A percentile compares a stretch with the other conserved stretches of the same genome.
phyloP scores from a whole-genome alignment of 2,329 filamentous ascomycete genomes.

The Pyrenophora seminiperda region DNA sequence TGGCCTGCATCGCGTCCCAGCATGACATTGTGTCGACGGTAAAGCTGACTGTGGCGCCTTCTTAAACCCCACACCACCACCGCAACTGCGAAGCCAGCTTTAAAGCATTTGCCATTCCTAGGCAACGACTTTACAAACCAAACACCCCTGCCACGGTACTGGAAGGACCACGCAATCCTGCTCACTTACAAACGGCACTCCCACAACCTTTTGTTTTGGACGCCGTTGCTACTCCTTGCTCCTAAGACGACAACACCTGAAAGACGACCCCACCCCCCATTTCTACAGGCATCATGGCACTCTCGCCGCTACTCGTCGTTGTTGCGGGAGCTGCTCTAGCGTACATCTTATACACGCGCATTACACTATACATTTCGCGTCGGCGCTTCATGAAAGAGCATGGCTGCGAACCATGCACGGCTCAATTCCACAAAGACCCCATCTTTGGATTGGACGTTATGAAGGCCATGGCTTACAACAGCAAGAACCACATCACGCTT shows the following conservation, averaged over 20 bases:
- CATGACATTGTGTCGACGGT: not conserved
- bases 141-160: constrained; percentile 1
- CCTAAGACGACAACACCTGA: not conserved
- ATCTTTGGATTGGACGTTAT: constrained; percentile 61
- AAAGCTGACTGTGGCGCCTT: not conserved
- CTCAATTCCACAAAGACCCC: constrained; percentile 59
- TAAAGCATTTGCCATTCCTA: not conserved
- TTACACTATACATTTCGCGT: constrained; percentile 46
- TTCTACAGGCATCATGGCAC: constrained; percentile 23
- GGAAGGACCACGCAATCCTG: not conserved
- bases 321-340: constrained; percentile 39
- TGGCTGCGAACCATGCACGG: constrained; percentile 55
- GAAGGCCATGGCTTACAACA: constrained; percentile 46
- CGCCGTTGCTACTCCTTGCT: not conserved
- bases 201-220: not conserved
- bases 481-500: constrained; percentile 36
- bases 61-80: not conserved
- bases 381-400: constrained; percentile 49
- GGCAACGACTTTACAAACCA: not conserved
- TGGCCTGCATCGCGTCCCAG: not conserved
- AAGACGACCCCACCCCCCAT: not conserved
- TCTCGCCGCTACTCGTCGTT: constrained; percentile 36
- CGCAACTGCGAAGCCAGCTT: not conserved
- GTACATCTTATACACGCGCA: constrained; percentile 43
- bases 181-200: not conserved